phyloP scores from a whole-genome alignment of 2,329 filamentous ascomycete genomes.

The Paraphoma chrysanthemicola region DNA sequence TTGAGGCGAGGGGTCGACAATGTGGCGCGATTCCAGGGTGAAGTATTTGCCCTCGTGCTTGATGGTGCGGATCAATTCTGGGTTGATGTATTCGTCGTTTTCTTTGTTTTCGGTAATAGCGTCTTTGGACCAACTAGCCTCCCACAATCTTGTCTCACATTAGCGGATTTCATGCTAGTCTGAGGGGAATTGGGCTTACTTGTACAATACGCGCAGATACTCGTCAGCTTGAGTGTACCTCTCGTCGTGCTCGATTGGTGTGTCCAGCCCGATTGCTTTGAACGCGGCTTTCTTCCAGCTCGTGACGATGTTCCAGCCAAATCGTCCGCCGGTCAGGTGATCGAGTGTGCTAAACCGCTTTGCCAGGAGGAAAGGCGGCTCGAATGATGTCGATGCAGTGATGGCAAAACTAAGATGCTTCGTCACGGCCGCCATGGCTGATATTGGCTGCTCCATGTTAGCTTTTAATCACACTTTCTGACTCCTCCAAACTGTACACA shows the following conservation, averaged over 20 bases:
- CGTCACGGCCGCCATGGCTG: slow-evolving; percentile 71
- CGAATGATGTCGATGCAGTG: slow-evolving; percentile 68
- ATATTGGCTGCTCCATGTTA: slow-evolving; percentile 46
- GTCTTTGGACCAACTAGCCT: slow-evolving; percentile 62
- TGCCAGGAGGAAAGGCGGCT: slow-evolving; percentile 67
- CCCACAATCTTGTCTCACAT: slow-evolving; percentile 54
- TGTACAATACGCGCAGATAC: slow-evolving; percentile 69
- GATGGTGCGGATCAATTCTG: slow-evolving; percentile 65
- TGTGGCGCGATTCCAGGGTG: slow-evolving; percentile 54
- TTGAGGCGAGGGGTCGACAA: slow-evolving; percentile 51
- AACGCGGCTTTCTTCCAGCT: slow-evolving; percentile 68
- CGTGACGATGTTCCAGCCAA: slow-evolving; percentile 74
- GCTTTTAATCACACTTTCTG: not conserved
- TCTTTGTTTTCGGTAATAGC: slow-evolving; percentile 62
- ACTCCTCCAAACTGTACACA: slow-evolving; percentile 18
- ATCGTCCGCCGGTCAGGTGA: slow-evolving; percentile 66
- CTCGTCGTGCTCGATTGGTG: slow-evolving; percentile 66
- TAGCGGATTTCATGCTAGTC: not conserved
- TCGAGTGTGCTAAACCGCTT: slow-evolving; percentile 69
- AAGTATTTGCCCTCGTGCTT: slow-evolving; percentile 66
- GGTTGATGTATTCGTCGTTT: slow-evolving; percentile 64
- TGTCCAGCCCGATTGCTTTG: slow-evolving; percentile 67
- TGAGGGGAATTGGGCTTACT: slow-evolving; percentile 46
- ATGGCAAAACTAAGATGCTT: slow-evolving; percentile 69
- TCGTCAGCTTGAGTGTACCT: slow-evolving; percentile 73